Conservation (phyloP, 257 asterid species). For the Lycium barbarum region DNA sequence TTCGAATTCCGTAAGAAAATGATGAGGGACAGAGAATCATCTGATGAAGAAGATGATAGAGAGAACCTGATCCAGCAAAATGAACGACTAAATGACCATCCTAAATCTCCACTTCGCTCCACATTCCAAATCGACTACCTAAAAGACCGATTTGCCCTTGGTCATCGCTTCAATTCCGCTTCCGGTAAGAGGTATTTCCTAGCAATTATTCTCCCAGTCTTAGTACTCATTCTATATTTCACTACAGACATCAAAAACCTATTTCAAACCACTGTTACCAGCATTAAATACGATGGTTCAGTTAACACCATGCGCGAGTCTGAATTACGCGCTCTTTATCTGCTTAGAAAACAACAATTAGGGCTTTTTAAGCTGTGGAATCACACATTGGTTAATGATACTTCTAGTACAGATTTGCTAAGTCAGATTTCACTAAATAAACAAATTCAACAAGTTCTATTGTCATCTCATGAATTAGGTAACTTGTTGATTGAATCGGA, state of each 20-base stretch:
- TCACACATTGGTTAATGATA: constrained; percentile 42
- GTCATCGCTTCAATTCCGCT: constrained; percentile 47
- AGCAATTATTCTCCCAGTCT: constrained; percentile 66
- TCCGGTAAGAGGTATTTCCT: constrained; percentile 69
- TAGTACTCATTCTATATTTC: constrained; percentile 67
- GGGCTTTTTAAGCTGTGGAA: constrained; percentile 78
- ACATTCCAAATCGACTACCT: constrained; percentile 43
- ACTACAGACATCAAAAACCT: constrained; percentile 68
- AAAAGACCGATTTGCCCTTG: constrained; percentile 27
- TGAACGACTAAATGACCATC: constrained; percentile 44
- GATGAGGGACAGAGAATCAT: constrained; percentile 62
- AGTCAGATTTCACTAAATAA: constrained; percentile 76
- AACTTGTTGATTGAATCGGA: constrained; percentile 42
- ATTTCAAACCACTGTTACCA: constrained; percentile 61
- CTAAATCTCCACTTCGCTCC: constrained; percentile 46
- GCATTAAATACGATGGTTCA: constrained; percentile 38
- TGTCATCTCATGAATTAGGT: constrained; percentile 69
- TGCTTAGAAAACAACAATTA: constrained; percentile 79
- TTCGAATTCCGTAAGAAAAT: constrained; percentile 2
- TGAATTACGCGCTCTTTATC: constrained; percentile 72
- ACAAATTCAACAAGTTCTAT: constrained; percentile 69
- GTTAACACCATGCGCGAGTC: constrained; percentile 81
- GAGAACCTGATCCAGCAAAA: constrained; percentile 69
- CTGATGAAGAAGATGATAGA: constrained; percentile 89
- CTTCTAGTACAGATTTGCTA: constrained; percentile 41